A percentile compares a stretch with the other conserved stretches of the same genome.
phyloP scores from a whole-genome alignment of 441 rosid species.

The Pelargonium cotyledonis region DNA sequence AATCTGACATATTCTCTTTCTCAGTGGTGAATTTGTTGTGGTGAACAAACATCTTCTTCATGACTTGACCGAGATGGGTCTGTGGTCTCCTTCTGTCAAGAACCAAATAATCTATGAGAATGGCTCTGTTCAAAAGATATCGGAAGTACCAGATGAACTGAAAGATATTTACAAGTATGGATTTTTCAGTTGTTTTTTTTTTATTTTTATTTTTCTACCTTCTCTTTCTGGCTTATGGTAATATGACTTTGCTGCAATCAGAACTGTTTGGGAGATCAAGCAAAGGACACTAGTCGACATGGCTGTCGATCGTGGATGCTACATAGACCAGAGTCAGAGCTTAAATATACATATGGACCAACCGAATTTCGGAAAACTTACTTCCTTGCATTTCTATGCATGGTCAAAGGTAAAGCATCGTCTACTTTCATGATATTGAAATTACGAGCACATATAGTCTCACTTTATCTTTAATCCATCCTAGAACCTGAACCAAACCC shows the following conservation, averaged over 20 bases:
- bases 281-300: conserved; percentile 83
- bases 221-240: not conserved
- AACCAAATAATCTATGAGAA: conserved; percentile 62
- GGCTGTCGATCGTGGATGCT: conserved; percentile 90
- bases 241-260: conserved; percentile 19
- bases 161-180: conserved; percentile 73
- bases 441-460: too few species aligned
- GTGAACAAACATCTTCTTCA: conserved; percentile 95
- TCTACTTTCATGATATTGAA: too few species aligned
- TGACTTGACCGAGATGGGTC: conserved; percentile 79
- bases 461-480: too few species aligned
- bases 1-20: not conserved
- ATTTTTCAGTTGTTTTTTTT: not conserved
- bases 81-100: conserved; percentile 69
- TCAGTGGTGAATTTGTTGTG: conserved; percentile 87
- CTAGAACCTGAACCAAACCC: too few species aligned
- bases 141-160: conserved; percentile 64
- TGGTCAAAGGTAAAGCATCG: conserved; percentile 64
- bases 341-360: conserved; percentile 88
- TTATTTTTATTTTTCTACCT: not conserved
- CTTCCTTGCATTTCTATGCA: conserved; percentile 74
- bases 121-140: conserved; percentile 67
- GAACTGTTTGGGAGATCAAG: conserved; percentile 98
- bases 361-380: conserved; percentile 71
- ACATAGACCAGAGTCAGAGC: conserved; percentile 89